Evolutionary conservation across 768 basidiomycete genomes (phyloP), one percentile per base, ranked within the genome.

Genomic region (Butyriboletus loyo): DNA sequence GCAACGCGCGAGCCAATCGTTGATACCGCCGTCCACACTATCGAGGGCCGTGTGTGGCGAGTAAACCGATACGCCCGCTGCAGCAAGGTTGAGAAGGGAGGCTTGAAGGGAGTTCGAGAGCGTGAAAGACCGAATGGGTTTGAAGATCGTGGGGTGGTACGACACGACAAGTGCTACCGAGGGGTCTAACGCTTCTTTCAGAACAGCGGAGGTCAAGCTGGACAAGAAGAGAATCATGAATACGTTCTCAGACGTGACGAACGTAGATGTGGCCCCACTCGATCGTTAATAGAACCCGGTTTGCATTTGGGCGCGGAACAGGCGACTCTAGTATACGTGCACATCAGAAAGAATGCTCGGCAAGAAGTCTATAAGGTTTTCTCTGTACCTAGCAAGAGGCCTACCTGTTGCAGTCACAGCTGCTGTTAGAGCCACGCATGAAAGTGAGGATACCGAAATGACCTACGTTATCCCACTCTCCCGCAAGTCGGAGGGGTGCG

Each of bases 381-480:
- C 43, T 48, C 62, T 72, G 28, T 62, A 88, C 89, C 89, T 66
- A 91, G 73, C 52, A 91, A 71, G 31, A 90, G 70, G 50, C 89
- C 89, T 48, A 88, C 85, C 89, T 89, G 51, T 56, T 55, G 43
- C 7, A 41, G 36, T 36, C 54, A 41, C 7, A 41, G 36, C 34
- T 22, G 19, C 46, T 25, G 28, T 61, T 30, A 46, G 47, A 50
- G 19, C 28, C 7, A 28, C 21, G n/a, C 39, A 58, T 44, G 47
- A 48, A 21, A 38, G 43, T 13, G 14, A 52, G 32, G 35, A 48
- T 30, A 39, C 17, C 38, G 25, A 49, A 52, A 49, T 13, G 34
- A 73, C 89, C 72, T 58, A 97, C 94, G 72, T 98, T 98, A 64
- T 98, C 95, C 93, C 95, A 98, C 55, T 79, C 82, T 58, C 89